Percentiles rank a stretch among this genome's conserved stretches.
Evolutionary conservation across 208 protist genomes (phyloP).

Genomic region (Trypanosoma platydactyli): DNA sequence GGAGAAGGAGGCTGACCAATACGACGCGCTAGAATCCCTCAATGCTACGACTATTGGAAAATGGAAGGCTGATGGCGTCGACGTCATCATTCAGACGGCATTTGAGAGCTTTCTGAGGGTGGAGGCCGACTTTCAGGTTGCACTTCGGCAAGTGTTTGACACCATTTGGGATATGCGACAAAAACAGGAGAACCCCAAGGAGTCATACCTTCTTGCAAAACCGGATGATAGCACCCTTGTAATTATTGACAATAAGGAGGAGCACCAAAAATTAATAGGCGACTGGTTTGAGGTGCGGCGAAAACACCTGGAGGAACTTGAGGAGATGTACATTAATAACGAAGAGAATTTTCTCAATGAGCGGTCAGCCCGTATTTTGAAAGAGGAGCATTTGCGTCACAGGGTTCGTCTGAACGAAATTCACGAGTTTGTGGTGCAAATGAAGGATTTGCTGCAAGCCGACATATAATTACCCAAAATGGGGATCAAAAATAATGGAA

Average conservation of each 20-base stretch:
- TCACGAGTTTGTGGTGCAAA: conserved; percentile 56
- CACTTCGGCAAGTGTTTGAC: conserved; percentile 73
- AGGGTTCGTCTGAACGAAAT: conserved; percentile 68
- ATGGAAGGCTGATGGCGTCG: conserved; percentile 75
- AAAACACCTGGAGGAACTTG: conserved; percentile 74
- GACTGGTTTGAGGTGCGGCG: conserved; percentile 83
- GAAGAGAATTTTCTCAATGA: conserved; percentile 67
- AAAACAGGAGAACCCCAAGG: conserved; percentile 42
- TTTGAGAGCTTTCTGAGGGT: conserved; percentile 77
- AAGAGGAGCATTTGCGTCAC: conserved; percentile 66
- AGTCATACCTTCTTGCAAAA: conserved; percentile 42
- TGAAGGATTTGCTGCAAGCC: conserved; percentile 7
- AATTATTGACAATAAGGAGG: conserved; percentile 75
- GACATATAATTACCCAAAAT: background rate
- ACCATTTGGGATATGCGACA: conserved; percentile 65
- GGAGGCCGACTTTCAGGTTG: conserved; percentile 76
- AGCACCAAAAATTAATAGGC: conserved; percentile 73
- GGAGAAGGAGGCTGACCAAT: conserved; percentile 75
- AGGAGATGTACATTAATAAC: conserved; percentile 63
- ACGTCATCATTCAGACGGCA: conserved; percentile 72
- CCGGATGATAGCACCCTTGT: conserved; percentile 45
- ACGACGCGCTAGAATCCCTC: conserved; percentile 67
- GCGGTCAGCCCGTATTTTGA: conserved; percentile 45
- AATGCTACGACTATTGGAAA: conserved; percentile 64
- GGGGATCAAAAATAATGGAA: background rate